These are phyloP conservation scores for Coniochaeta ligniaria DNA, from an alignment of 2,329 filamentous ascomycete genomes.

Conservation along the genomic window DNA sequence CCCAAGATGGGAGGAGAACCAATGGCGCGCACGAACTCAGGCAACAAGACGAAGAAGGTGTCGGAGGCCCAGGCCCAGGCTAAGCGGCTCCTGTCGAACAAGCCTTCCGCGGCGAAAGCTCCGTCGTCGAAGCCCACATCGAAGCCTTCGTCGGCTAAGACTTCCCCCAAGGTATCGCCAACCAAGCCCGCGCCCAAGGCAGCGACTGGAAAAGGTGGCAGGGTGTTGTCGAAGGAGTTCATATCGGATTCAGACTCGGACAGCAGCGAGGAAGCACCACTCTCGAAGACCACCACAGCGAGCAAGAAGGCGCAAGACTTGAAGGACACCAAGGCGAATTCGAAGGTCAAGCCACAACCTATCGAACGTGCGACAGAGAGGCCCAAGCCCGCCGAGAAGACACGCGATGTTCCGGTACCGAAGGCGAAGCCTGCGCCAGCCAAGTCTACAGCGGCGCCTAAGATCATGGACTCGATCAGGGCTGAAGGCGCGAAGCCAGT, in stretches of 20 bases:
- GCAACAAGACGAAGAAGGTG: conserved; percentile 49
- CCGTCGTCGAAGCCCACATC: conserved; percentile 24
- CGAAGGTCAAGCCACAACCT: conserved; percentile 10
- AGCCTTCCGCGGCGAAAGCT: conserved; percentile 24
- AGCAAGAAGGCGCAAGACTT: conserved; percentile 8
- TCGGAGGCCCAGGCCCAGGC: conserved; percentile 46
- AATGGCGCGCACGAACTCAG: conserved; percentile 43
- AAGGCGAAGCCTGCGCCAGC: conserved; percentile 28
- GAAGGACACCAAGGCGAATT: conserved; percentile 3
- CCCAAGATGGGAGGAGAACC: conserved; percentile 30
- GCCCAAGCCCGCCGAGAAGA: conserved; percentile 12
- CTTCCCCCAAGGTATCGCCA: conserved; percentile 27
- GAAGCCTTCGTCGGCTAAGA: conserved; percentile 26
- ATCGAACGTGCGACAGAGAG: conserved; percentile 17
- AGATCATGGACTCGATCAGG: conserved; percentile 24
- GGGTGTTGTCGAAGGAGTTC: conserved; percentile 47
- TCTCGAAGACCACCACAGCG: conserved; percentile 23
- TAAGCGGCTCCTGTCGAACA: conserved; percentile 44
- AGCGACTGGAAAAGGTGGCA: conserved; percentile 30
- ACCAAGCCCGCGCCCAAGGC: conserved; percentile 26
- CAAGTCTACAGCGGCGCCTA: conserved; percentile 7
- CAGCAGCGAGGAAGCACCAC: conserved; percentile 41
- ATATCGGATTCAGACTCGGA: conserved; percentile 49
- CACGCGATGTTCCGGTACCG: conserved; percentile 16
- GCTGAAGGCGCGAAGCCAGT: conserved; percentile 17